Conservation (phyloP, 225 moss, liverwort and hornwort genomes). For the Lunularia cruciata region DNA sequence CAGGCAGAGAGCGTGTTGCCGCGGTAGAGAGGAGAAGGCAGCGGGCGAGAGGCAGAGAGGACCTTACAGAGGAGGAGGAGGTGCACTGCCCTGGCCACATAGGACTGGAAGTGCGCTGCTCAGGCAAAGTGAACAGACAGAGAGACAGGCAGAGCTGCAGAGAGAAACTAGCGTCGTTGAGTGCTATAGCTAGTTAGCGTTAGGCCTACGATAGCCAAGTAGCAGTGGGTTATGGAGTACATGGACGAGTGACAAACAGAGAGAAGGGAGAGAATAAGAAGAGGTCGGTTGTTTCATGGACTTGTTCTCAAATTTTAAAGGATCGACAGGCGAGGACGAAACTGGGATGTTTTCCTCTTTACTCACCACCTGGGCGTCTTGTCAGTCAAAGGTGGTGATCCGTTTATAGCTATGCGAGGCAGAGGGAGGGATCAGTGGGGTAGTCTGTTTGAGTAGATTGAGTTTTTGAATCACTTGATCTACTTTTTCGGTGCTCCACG, state of each 20-base stretch:
- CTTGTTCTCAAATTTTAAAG: background rate
- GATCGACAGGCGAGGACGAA: background rate
- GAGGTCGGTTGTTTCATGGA: background rate
- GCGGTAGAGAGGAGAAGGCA: background rate
- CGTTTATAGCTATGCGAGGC: background rate
- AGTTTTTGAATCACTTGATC: background rate
- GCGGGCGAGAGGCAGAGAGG: background rate
- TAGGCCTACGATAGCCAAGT: background rate
- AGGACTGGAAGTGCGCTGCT: slow-evolving; percentile 3
- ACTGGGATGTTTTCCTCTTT: background rate
- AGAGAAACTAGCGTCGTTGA: slow-evolving; percentile 2
- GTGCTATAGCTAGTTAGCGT: background rate
- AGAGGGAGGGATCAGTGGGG: background rate
- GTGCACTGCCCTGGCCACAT: too few species aligned
- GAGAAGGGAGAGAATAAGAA: background rate
- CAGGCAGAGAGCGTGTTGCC: background rate
- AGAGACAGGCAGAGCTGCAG: background rate
- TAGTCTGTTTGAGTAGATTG: slow-evolving; percentile 3
- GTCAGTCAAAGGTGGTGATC: background rate
- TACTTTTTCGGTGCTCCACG: background rate
- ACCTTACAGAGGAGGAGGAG: too few species aligned
- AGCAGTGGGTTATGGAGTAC: background rate
- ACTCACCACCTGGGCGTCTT: background rate
- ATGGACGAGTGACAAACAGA: too few species aligned
- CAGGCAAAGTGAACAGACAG: too few species aligned